Base-by-base conservation (phyloP, 495 filamentous ascomycete genomes). In the Beverwykella pulmonaria region DNA sequence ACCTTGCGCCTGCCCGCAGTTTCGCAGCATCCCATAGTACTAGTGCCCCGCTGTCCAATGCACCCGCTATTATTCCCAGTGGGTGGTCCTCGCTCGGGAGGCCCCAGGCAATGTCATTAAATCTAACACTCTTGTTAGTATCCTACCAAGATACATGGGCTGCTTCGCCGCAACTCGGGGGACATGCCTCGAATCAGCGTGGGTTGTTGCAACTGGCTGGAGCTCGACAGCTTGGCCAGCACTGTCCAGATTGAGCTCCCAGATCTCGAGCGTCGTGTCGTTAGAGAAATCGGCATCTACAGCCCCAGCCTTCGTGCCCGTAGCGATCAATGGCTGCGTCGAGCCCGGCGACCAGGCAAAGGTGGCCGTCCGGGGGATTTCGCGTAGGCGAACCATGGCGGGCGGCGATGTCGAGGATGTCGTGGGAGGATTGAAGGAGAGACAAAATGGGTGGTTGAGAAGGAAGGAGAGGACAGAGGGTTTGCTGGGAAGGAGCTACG, bases 241-340 rank as follows among this genome's bases (percentile, higher is more conserved):
- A 75, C 85, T 86, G 76, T 91, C 89, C 72, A 97, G 79, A 72
- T 82, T 86, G 63, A 98, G 79, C 81, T 98, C 92, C 94, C 94
- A 99, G 48, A 99, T 82, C 81, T 99, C 94, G 44, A 99, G 83
- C 78, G 92, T 91, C 60, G 92, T 97, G 76, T 97, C 92, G 78
- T 94, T 92, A 5, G 94, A 98, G 81, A 99, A 98, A 76, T 97
- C 93, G 71, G 90, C 92, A 78, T 94, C 92, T 19, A 98, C 92
- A 66, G 94, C 94, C 57, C 94, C 94, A 59, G 93, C 92, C 72
- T 91, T 86, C 25, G 94, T 98, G 71, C 94, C 94, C n/a, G 94
- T 98, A 46, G 92, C 93, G 59, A 99, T 82, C 70, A 95, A 83
- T 68, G 92, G 92, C 61, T 84, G 82, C 34, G 83, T 80, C 47